These are phyloP conservation scores for Rosa rugosa DNA, from an alignment of 306 rosid species.

Conservation along the genomic window DNA sequence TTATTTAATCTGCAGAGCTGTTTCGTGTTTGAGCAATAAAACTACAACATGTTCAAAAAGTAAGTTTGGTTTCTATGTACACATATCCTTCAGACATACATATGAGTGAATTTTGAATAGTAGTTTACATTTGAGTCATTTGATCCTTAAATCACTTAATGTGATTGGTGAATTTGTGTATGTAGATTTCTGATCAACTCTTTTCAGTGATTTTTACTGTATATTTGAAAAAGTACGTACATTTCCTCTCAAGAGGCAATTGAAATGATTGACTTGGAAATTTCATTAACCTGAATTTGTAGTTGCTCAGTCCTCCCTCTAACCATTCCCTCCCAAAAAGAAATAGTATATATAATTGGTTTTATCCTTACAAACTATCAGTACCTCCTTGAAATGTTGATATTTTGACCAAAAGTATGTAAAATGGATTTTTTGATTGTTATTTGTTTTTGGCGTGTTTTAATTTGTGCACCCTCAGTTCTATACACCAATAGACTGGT, in stretches of 20 bases:
- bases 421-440: no score
- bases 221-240: no score
- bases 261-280: no score
- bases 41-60: constrained; percentile 31
- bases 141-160: not conserved
- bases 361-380: not conserved
- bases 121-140: not conserved
- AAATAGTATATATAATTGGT: not conserved
- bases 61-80: constrained; percentile 26
- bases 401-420: no score
- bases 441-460: not conserved
- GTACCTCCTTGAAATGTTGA: not conserved
- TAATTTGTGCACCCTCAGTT: not conserved
- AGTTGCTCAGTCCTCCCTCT: not conserved
- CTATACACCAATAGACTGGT: not conserved
- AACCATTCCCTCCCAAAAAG: not conserved
- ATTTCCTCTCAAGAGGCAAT: not conserved
- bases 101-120: not conserved
- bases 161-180: not conserved
- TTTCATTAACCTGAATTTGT: not conserved
- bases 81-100: not conserved
- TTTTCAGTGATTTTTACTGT: not conserved
- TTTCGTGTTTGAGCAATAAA: constrained; percentile 17
- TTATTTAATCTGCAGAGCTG: constrained; percentile 36
- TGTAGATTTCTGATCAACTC: not conserved